Evolutionary conservation across 2,329 filamentous ascomycete genomes (phyloP).

Genomic region (Exophiala bonariae): DNA sequence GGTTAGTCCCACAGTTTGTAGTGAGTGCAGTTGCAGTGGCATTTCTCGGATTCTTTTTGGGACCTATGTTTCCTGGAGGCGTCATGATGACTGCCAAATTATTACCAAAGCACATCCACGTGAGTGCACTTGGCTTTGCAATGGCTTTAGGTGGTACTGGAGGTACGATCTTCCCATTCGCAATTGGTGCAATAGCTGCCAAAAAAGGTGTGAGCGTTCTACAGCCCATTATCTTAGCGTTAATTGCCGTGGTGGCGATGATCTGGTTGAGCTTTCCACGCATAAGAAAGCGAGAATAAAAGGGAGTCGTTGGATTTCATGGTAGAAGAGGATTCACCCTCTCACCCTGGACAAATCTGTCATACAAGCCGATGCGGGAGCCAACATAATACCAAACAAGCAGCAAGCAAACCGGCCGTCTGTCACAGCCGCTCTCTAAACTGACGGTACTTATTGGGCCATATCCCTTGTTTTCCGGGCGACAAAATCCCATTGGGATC

Average conservation of each 20-base stretch:
- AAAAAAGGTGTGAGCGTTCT: slow-evolving; percentile 56
- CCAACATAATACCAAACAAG: no score
- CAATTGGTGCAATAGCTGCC: slow-evolving; percentile 45
- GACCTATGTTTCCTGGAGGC: slow-evolving; percentile 72
- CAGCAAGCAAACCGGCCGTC: no score
- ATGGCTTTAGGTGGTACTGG: slow-evolving; percentile 73
- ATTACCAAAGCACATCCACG: slow-evolving; percentile 69
- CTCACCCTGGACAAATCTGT: no score
- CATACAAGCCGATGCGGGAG: no score
- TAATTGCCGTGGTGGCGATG: slow-evolving; percentile 30
- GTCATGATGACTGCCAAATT: slow-evolving; percentile 71
- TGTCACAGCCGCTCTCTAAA: slow-evolving; percentile 10
- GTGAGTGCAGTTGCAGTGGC: slow-evolving; percentile 70
- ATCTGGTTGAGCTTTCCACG: slow-evolving; percentile 26
- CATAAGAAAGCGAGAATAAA: slow-evolving; percentile 24
- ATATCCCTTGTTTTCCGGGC: slow-evolving; percentile 50
- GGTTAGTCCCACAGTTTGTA: slow-evolving; percentile 72
- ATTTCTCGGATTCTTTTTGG: slow-evolving; percentile 73
- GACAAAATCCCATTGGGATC: slow-evolving; percentile 51
- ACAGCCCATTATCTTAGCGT: slow-evolving; percentile 56
- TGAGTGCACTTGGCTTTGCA: slow-evolving; percentile 73
- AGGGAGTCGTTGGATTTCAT: no score
- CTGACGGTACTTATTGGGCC: slow-evolving; percentile 29
- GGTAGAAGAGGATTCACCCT: no score
- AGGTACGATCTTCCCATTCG: slow-evolving; percentile 47